Evolutionary conservation across 768 basidiomycete species (phyloP).

Genomic region (Serendipita indica): DNA sequence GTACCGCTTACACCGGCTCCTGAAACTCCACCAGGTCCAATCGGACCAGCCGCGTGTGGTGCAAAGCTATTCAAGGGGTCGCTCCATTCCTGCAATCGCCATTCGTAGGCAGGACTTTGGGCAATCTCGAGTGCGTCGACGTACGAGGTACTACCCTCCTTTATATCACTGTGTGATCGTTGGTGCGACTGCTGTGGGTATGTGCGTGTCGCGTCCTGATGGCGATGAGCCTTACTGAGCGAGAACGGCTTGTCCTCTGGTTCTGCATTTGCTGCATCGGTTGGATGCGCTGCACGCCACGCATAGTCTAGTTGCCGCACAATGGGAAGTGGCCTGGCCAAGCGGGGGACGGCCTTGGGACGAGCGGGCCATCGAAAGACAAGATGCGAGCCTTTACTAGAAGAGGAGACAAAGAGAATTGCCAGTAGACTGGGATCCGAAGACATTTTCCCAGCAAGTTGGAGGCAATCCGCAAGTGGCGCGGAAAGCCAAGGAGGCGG

Average conservation of each 20-base stretch:
- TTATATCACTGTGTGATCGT: neutral
- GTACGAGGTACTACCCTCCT: neutral
- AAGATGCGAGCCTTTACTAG: slow-evolving; percentile 61
- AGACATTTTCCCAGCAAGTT: neutral
- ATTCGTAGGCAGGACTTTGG: neutral
- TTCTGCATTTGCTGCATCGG: slow-evolving; percentile 15
- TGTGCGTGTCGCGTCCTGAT: neutral
- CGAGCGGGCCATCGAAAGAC: slow-evolving; percentile 78
- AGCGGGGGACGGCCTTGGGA: slow-evolving; percentile 46
- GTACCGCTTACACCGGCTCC: neutral
- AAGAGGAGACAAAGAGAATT: slow-evolving; percentile 69
- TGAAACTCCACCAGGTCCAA: neutral
- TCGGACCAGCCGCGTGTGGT: neutral
- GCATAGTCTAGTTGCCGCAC: slow-evolving; percentile 50
- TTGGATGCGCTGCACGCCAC: slow-evolving; percentile 49
- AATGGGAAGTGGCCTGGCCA: slow-evolving; percentile 52
- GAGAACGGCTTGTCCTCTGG: slow-evolving; percentile 12
- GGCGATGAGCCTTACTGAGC: slow-evolving; percentile 12
- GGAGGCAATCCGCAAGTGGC: neutral
- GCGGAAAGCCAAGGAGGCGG: neutral
- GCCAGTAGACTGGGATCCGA: slow-evolving; percentile 46
- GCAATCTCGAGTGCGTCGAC: neutral
- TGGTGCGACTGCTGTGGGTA: neutral
- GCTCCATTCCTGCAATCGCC: neutral
- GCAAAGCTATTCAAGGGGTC: neutral